Percentiles rank a stretch among this genome's conserved stretches.
phyloP scores from a whole-genome alignment of 2,329 filamentous ascomycete species.

The Aureobasidium leucospermi region DNA sequence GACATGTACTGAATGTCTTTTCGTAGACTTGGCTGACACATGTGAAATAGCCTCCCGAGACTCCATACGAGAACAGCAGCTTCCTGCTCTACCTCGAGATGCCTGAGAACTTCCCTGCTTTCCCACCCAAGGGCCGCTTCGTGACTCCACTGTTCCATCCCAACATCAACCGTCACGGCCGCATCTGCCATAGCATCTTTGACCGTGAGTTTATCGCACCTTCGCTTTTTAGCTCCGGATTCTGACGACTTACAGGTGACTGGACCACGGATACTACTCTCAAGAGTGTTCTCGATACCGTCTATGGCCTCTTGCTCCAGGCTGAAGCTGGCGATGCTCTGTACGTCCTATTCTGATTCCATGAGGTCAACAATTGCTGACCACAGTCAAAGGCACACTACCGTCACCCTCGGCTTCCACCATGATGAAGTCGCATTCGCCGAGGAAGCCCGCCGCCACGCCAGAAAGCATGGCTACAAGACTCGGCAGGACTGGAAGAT shows the following conservation, averaged over 20 bases:
- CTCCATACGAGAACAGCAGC: slow-evolving; percentile 26
- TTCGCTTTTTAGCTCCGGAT: no score
- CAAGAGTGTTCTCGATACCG: slow-evolving; percentile 27
- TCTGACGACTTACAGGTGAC: slow-evolving; percentile 14
- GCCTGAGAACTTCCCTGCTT: slow-evolving; percentile 30
- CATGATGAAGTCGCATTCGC: slow-evolving; percentile 28
- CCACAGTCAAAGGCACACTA: slow-evolving; percentile 18
- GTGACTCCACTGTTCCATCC: slow-evolving; percentile 32
- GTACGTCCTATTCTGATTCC: neutral
- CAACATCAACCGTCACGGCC: slow-evolving; percentile 32
- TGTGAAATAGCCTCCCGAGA: slow-evolving; percentile 19
- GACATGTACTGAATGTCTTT: neutral
- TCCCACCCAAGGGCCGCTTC: slow-evolving; percentile 30
- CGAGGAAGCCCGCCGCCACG: slow-evolving; percentile 25
- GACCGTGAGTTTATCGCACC: slow-evolving; percentile 16
- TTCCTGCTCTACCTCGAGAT: slow-evolving; percentile 33
- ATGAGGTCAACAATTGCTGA: neutral
- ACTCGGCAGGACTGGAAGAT: slow-evolving; percentile 24
- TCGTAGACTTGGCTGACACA: neutral
- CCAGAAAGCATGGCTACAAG: slow-evolving; percentile 26
- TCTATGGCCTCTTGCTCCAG: slow-evolving; percentile 29
- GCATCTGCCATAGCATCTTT: slow-evolving; percentile 31
- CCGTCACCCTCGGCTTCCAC: slow-evolving; percentile 27
- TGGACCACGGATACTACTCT: slow-evolving; percentile 31
- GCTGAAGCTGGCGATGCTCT: slow-evolving; percentile 28